Evolutionary conservation across 306 rosid genomes (phyloP).

Genomic region (Betula pendula): DNA sequence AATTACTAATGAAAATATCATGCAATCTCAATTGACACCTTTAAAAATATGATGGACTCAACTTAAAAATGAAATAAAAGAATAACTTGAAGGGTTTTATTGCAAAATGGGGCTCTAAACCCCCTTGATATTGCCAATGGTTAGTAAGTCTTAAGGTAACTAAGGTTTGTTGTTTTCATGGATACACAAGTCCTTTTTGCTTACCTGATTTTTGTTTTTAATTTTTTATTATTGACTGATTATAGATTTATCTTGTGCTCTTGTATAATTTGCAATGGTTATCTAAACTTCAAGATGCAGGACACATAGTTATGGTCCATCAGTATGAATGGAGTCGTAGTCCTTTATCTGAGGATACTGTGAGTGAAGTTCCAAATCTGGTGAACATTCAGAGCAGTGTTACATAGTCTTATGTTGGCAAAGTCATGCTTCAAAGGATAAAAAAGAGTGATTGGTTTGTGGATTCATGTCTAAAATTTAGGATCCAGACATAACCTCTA

Average conservation of each 20-base stretch:
- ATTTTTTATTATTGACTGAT: neutral
- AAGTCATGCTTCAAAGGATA: neutral
- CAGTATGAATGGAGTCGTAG: neutral
- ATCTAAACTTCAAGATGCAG: neutral
- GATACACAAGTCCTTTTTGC: neutral
- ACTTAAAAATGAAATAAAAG: neutral
- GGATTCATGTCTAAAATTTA: neutral
- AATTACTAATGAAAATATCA: too few species aligned
- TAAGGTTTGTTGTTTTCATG: neutral
- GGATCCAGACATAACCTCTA: neutral
- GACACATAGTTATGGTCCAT: neutral
- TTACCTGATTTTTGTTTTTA: neutral
- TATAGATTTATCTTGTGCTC: neutral
- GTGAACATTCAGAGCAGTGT: neutral
- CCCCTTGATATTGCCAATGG: neutral
- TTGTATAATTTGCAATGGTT: neutral
- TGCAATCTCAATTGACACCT: neutral
- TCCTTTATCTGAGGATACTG: neutral
- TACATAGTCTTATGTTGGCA: neutral
- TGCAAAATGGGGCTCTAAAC: neutral
- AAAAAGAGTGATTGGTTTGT: neutral
- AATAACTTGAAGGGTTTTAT: too few species aligned
- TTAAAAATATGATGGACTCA: neutral
- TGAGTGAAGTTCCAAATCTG: neutral
- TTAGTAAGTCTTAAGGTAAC: neutral